Evolutionary conservation across 2,329 filamentous ascomycete genomes (phyloP).

Genomic region (Monosporascus cannonballus): DNA sequence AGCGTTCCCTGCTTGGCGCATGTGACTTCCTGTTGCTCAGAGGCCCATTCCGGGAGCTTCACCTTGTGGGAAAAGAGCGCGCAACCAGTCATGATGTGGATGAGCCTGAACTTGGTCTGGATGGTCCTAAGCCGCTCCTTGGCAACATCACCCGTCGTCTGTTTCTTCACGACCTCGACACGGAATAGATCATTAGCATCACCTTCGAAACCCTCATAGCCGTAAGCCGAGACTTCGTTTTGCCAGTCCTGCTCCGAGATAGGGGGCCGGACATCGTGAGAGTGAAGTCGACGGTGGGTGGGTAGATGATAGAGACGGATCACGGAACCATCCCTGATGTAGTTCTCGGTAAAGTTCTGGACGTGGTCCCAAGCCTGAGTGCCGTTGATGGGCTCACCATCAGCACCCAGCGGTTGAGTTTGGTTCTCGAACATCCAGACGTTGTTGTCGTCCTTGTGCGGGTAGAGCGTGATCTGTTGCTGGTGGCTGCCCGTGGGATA

Average conservation of each 20-base stretch:
- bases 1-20: conserved; percentile 87
- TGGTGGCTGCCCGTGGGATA: conserved; percentile 97
- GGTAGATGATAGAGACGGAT: conserved; percentile 77
- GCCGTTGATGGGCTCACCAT: conserved; percentile 73
- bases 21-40: conserved; percentile 98
- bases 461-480: conserved; percentile 96
- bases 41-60: conserved; percentile 96
- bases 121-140: conserved; percentile 88
- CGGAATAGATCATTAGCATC: conserved; percentile 96
- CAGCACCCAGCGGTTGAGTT: conserved; percentile 75
- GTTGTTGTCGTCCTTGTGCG: conserved; percentile 99
- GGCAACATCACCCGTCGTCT: conserved; percentile 72
- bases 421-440: conserved; percentile 91
- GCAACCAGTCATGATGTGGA: conserved; percentile 96
- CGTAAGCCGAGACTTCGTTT: conserved; percentile 93
- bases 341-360: conserved; percentile 48
- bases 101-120: conserved; percentile 90
- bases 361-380: conserved; percentile 78
- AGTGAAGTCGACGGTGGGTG: conserved; percentile 87
- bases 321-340: conserved; percentile 73
- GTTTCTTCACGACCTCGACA: conserved; percentile 85
- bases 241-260: conserved; percentile 89
- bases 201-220: conserved; percentile 92
- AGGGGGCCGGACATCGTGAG: conserved; percentile 85
- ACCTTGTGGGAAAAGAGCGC: conserved; percentile 97